Conservation (phyloP, 2,329 filamentous ascomycete species). For the Pyricularia pennisetigena region DNA sequence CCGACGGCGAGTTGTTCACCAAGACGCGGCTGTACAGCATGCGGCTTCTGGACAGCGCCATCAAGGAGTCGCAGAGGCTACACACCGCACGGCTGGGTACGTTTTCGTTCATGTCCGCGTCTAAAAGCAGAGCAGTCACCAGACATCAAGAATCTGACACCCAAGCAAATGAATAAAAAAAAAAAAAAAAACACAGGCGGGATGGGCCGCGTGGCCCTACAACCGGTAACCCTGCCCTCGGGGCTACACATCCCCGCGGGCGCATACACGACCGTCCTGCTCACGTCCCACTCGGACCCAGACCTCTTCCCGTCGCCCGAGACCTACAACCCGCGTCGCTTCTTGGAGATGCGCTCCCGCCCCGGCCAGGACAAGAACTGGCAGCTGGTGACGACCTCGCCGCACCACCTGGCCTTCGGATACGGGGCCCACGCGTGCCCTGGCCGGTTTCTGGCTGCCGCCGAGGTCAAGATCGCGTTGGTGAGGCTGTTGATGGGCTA, state of each 20-base stretch:
- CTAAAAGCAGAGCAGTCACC: background rate
- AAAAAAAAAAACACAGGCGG: background rate
- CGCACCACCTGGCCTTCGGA: conserved; percentile 31
- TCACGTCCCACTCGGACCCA: background rate
- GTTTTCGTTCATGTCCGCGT: background rate
- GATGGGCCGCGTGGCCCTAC: background rate
- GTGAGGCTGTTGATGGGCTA: conserved; percentile 30
- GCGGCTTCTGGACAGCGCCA: background rate
- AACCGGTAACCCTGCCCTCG: background rate
- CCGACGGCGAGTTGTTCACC: background rate
- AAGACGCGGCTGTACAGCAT: background rate
- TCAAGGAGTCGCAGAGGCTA: background rate
- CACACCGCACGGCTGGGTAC: background rate
- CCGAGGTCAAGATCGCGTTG: conserved; percentile 34
- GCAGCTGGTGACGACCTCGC: background rate
- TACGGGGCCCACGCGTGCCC: conserved; percentile 37
- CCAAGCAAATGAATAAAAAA: too few relatives aligned
- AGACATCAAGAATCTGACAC: background rate
- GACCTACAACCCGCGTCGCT: background rate
- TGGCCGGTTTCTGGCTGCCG: conserved; percentile 35
- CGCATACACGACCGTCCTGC: background rate
- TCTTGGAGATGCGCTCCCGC: background rate
- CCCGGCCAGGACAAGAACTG: background rate
- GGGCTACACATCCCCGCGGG: background rate
- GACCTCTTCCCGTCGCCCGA: background rate